Percentiles rank a stretch among this genome's conserved stretches.
phyloP scores from a whole-genome alignment of 805 yeast genomes.

The Starmerella apis region DNA sequence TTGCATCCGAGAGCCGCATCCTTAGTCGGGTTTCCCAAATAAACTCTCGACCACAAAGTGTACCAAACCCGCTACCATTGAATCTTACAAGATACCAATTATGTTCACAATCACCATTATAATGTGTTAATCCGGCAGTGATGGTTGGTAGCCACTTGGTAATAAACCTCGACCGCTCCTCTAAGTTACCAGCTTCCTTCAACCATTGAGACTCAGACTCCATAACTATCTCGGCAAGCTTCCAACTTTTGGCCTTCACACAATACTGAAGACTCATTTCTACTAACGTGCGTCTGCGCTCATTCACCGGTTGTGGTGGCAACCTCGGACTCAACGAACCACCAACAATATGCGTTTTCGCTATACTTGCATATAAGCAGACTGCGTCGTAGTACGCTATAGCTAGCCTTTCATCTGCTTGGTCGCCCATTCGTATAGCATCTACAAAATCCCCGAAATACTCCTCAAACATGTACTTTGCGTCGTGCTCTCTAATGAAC shows the following conservation, averaged over 20 bases:
- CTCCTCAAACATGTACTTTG: not conserved
- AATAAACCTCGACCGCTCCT: not conserved
- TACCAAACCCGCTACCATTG: not conserved
- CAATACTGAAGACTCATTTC: not conserved
- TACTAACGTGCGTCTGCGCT: not conserved
- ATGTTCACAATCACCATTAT: not conserved
- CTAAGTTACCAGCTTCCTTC: not conserved
- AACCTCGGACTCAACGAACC: not conserved
- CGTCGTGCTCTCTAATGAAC: not conserved
- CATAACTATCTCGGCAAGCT: not conserved
- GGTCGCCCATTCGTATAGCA: not conserved
- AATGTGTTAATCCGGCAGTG: not conserved
- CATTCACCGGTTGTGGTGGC: not conserved
- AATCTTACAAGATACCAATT: slow-evolving; percentile 1
- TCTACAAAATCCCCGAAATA: not conserved
- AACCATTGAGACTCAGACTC: not conserved
- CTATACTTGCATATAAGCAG: not conserved
- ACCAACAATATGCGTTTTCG: not conserved
- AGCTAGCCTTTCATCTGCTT: not conserved
- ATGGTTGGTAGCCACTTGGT: slow-evolving; percentile 2
- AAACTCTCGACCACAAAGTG: not conserved
- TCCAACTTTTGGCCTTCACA: not conserved
- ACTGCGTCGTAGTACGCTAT: not conserved
- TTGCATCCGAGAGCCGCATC: not conserved
- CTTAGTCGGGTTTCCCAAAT: not conserved